These are phyloP conservation scores for Ophiostoma fasciatum DNA, from an alignment of 2,329 filamentous ascomycete species.

Conservation along the genomic window DNA sequence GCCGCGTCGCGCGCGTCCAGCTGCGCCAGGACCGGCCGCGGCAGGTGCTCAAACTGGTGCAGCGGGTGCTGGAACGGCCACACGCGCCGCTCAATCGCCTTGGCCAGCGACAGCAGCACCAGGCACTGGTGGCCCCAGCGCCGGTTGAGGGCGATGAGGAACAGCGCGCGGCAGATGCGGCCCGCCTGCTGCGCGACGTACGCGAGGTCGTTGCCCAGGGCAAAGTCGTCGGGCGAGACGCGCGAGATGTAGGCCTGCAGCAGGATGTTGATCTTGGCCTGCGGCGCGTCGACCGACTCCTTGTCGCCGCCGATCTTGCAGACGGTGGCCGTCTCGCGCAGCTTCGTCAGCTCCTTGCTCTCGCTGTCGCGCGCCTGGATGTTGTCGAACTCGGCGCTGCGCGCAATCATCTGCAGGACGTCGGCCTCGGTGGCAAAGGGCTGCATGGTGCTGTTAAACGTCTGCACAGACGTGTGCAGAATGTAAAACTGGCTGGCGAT, in stretches of 20 bases:
- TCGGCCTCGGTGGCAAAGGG: slow-evolving; percentile 78
- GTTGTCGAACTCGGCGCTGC: slow-evolving; percentile 97
- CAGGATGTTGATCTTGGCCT: slow-evolving; percentile 90
- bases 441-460: slow-evolving; percentile 93
- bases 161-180: slow-evolving; percentile 83
- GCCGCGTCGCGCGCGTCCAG: slow-evolving; percentile 48
- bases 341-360: slow-evolving; percentile 64
- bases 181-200: slow-evolving; percentile 95
- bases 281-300: slow-evolving; percentile 52
- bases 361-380: slow-evolving; percentile 87
- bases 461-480: slow-evolving; percentile 79
- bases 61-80: slow-evolving; percentile 95
- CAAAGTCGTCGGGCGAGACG: slow-evolving; percentile 81
- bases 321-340: slow-evolving; percentile 57
- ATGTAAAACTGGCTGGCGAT: slow-evolving; percentile 98
- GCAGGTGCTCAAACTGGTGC: slow-evolving; percentile 86
- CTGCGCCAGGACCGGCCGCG: slow-evolving; percentile 67
- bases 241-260: slow-evolving; percentile 89
- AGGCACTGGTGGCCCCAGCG: slow-evolving; percentile 93
- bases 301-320: slow-evolving; percentile 74
- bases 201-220: slow-evolving; percentile 76
- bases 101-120: slow-evolving; percentile 79
- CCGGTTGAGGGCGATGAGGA: slow-evolving; percentile 93
- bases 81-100: slow-evolving; percentile 90
- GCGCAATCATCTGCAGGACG: slow-evolving; percentile 87